Percentiles rank a stretch among this genome's conserved stretches.
Conservation (phyloP, 2,329 filamentous ascomycete genomes). For the Colletotrichum horii region DNA sequence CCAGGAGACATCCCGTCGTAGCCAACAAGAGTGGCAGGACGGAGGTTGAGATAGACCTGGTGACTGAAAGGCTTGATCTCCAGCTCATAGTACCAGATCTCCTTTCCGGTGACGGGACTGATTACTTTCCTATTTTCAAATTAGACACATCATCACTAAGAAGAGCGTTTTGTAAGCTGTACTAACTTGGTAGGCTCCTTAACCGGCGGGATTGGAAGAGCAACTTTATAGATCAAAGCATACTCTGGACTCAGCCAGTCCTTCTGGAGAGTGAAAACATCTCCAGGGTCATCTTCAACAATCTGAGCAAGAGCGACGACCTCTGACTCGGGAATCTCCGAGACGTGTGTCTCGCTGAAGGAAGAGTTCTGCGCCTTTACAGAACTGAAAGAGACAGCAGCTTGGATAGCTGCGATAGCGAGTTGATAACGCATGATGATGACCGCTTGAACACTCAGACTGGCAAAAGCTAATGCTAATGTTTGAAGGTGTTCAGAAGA, state of each 20-base stretch:
- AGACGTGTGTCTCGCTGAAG: background rate
- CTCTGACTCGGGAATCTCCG: background rate
- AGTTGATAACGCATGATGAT: background rate
- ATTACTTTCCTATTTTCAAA: conserved; percentile 28
- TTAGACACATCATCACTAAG: background rate
- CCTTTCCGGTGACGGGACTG: conserved; percentile 37
- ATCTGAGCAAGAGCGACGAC: background rate
- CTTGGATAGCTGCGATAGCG: background rate
- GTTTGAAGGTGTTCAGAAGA: background rate
- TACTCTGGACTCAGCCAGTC: conserved; percentile 26
- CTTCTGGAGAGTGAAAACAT: conserved; percentile 1
- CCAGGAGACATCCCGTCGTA: conserved; percentile 57
- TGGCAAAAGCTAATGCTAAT: background rate
- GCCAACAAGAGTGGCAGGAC: conserved; percentile 33
- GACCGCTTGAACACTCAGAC: background rate
- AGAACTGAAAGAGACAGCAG: background rate
- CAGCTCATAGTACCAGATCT: conserved; percentile 41
- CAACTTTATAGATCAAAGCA: conserved; percentile 27
- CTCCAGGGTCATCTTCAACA: background rate
- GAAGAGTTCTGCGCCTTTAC: conserved; percentile 1
- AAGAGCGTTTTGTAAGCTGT: background rate
- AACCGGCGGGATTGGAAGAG: conserved; percentile 49
- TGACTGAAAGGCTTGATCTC: conserved; percentile 38
- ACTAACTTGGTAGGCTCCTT: conserved; percentile 46
- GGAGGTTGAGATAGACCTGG: conserved; percentile 41